Evolutionary conservation across 2,329 filamentous ascomycete genomes (phyloP).

Genomic region (Pyrenochaeta sp.): DNA sequence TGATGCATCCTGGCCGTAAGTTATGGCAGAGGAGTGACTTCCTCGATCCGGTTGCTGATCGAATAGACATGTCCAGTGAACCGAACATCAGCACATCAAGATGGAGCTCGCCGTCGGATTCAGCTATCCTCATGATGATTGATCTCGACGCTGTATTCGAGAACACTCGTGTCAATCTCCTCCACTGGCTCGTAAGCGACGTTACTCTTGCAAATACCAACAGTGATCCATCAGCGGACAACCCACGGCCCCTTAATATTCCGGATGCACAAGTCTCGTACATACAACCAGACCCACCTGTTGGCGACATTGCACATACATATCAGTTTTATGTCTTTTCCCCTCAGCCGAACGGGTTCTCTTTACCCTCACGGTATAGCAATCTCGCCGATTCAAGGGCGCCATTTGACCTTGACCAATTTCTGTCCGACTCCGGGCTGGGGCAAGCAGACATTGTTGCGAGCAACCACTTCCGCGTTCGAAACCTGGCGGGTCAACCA

Average conservation of each 20-base stretch:
- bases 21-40: neutral
- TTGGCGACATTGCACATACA: conserved; percentile 36
- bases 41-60: neutral
- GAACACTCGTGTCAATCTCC: too few species aligned
- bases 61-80: conserved; percentile 29
- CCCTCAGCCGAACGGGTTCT: conserved; percentile 33
- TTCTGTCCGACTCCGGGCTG: conserved; percentile 42
- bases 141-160: too few species aligned
- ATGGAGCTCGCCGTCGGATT: conserved; percentile 17
- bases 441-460: conserved; percentile 36
- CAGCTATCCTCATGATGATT: too few species aligned
- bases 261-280: conserved; percentile 23
- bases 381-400: conserved; percentile 4
- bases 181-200: conserved; percentile 36
- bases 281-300: conserved; percentile 32
- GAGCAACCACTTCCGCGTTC: conserved; percentile 50
- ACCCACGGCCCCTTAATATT: conserved; percentile 9
- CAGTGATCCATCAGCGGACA: conserved; percentile 9
- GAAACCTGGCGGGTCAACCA: conserved; percentile 33
- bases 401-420: conserved; percentile 40
- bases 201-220: conserved; percentile 23
- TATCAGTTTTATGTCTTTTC: conserved; percentile 38
- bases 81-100: conserved; percentile 34
- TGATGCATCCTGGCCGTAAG: conserved; percentile 22
- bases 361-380: conserved; percentile 35